Conservation (phyloP, 2,329 filamentous ascomycete genomes). For the Elsinoe necatrix region DNA sequence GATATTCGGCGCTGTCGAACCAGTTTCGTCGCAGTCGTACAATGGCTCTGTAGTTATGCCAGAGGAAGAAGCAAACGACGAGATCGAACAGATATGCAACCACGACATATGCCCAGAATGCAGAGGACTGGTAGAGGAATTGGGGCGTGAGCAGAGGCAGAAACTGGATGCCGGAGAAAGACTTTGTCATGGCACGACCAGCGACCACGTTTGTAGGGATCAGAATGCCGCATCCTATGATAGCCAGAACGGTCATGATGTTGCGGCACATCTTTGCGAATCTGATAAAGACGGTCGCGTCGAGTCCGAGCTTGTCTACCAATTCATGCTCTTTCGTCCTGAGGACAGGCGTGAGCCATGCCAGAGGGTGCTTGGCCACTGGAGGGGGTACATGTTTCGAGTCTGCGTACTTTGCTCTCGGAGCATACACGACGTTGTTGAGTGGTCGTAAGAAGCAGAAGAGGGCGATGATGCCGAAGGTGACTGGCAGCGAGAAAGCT, state of each 20-base stretch:
- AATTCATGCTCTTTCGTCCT: slow-evolving; percentile 68
- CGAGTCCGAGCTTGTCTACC: slow-evolving; percentile 76
- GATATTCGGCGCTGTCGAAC: slow-evolving; percentile 80
- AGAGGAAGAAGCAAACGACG: slow-evolving; percentile 72
- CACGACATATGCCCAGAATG: slow-evolving; percentile 52
- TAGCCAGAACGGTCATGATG: slow-evolving; percentile 65
- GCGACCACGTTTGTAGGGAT: slow-evolving; percentile 66
- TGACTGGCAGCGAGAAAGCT: slow-evolving; percentile 68
- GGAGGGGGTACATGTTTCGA: slow-evolving; percentile 80
- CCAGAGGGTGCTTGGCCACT: slow-evolving; percentile 76
- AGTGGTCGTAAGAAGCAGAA: slow-evolving; percentile 89
- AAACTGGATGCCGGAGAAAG: slow-evolving; percentile 27
- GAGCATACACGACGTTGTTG: slow-evolving; percentile 87
- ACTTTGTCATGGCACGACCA: slow-evolving; percentile 27
- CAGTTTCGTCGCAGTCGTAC: slow-evolving; percentile 63
- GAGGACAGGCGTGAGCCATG: slow-evolving; percentile 75
- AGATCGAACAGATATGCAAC: slow-evolving; percentile 59
- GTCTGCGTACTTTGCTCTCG: slow-evolving; percentile 86
- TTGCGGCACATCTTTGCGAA: slow-evolving; percentile 88
- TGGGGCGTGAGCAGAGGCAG: slow-evolving; percentile 52
- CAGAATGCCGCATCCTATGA: slow-evolving; percentile 68
- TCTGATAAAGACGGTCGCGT: slow-evolving; percentile 82
- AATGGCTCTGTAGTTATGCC: slow-evolving; percentile 79
- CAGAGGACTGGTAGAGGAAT: slow-evolving; percentile 37
- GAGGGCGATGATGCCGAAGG: slow-evolving; percentile 61